These are phyloP conservation scores for Boehmeria nivea DNA, from an alignment of 306 rosid genomes.

Conservation along the genomic window DNA sequence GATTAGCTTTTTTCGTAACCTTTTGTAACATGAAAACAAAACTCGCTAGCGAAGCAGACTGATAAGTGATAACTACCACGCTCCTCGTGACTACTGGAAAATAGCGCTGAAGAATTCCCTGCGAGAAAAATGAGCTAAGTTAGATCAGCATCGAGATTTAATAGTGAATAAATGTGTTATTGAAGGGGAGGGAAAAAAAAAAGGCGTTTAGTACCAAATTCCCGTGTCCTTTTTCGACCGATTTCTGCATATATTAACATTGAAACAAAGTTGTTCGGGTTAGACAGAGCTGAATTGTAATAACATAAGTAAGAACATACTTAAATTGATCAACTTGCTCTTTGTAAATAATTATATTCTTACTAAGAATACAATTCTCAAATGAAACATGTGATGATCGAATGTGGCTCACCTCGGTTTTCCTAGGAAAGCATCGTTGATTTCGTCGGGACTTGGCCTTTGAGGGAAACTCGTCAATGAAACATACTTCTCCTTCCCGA, in stretches of 20 bases:
- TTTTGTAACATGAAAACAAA: neutral
- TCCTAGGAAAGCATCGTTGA: constrained; percentile 65
- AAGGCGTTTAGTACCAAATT: constrained; percentile 50
- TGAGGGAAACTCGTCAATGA: constrained; percentile 49
- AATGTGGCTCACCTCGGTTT: constrained; percentile 51
- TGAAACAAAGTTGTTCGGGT: constrained; percentile 18
- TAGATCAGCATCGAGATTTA: constrained; percentile 5
- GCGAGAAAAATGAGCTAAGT: constrained; percentile 10
- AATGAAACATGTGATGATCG: no score
- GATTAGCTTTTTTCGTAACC: no score
- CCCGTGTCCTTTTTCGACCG: constrained; percentile 49
- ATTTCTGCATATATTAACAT: constrained; percentile 35
- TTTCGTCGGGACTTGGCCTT: constrained; percentile 63
- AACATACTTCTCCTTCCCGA: constrained; percentile 65
- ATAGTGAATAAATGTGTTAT: neutral
- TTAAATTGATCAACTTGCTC: no score
- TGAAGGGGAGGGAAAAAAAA: neutral
- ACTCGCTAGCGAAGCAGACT: neutral
- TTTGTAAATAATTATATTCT: no score
- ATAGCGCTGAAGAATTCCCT: constrained; percentile 64
- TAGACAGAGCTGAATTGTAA: neutral
- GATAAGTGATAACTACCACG: neutral
- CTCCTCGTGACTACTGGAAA: constrained; percentile 26
- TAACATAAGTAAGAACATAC: neutral
- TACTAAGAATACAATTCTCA: neutral